Base-by-base conservation (phyloP, 495 filamentous ascomycete genomes). In the Aspergillus olivimuriae region DNA sequence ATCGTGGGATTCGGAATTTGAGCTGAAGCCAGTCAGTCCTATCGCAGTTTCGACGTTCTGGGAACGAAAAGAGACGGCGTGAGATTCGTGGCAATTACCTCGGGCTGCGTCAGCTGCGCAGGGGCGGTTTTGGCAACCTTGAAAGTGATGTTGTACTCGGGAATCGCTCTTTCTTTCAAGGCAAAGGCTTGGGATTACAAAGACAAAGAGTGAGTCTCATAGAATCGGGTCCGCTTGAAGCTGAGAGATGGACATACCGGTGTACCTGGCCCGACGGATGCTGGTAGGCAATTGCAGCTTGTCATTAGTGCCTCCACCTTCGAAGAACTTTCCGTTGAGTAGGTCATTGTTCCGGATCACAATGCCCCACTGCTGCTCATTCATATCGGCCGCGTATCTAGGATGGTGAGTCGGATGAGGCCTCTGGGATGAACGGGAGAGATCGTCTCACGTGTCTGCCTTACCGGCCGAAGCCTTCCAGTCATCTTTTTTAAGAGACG, bases 381-480 rank as follows among this genome's bases (percentile, higher is more conserved):
- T 44, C 41, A 44, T 44, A 35, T 44, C 30, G 41, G 21, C 41
- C n/a, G 41, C 30, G 18, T 44, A 20, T 35, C 41, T 44, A 44
- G n/a, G n/a, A n/a, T n/a, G n/a, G n/a, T n/a, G n/a, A n/a, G n/a
- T n/a, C n/a, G n/a, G n/a, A n/a, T n/a, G n/a, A n/a, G n/a, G n/a
- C n/a, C n/a, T n/a, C n/a, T n/a, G n/a, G n/a, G n/a, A n/a, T n/a
- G n/a, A n/a, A n/a, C n/a, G n/a, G n/a, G n/a, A n/a, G n/a, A n/a
- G n/a, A n/a, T n/a, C n/a, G n/a, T n/a, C n/a, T n/a, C n/a, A n/a
- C n/a, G n/a, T n/a, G n/a, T n/a, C n/a, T n/a, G n/a, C n/a, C n/a
- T n/a, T n/a, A n/a, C n/a, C n/a, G n/a, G n/a, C n/a, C n/a, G n/a
- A n/a, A n/a, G n/a, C n/a, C n/a, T n/a, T n/a, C n/a, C n/a, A n/a